Base-by-base conservation (phyloP, 179 eudicot species). In the Beta macrorhiza region DNA sequence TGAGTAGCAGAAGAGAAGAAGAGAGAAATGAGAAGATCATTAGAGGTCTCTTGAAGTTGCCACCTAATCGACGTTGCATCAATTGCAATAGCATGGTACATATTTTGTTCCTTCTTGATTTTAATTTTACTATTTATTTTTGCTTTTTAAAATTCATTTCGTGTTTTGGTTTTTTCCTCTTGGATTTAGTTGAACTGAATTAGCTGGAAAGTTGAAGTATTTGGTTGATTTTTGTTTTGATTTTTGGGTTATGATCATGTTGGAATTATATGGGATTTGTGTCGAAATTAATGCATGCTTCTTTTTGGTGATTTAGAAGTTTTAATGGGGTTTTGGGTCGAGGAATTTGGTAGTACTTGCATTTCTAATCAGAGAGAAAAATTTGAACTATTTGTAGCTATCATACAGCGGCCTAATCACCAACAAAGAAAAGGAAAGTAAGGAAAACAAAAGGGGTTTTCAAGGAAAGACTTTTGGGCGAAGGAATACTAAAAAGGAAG, bases 51-150 rank as follows among this genome's bases (percentile, higher is more conserved):
- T 90, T 95, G 97, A 95, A 95, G 90, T 90, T 93, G 62, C 98
- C 98, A 1, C 97, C 98, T 4, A 95, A 95, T 89, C 94, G 98
- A 15, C 87, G 95, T 81, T 95, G 98, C 89, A 95, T 95, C 80
- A 95, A 95, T 80, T 95, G 98, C 89, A 95, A 93, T 85, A 87
- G 86, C 76, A 71, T 93, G 97, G 98, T 95, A 83, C 71, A 22
- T 17, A 56, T 19, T 82, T 2, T 37, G 53, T 16, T 42, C 10
- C 52, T 42, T 72, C 22, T 57, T 14, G 11, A 0, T 13, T 78
- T 52, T 72, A 56, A 10, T 71, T 42, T 74, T 57, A 44, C 51
- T 53, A 51, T 1, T 80, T 19, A 57, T 69, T 82, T 65, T n/a
- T 8, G 19, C 8, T 45, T 62, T 25, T 19, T 3, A 32, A 14